Evolutionary conservation across 306 rosid genomes (phyloP).

Genomic region (cucumber (Cucumis sativus)): DNA sequence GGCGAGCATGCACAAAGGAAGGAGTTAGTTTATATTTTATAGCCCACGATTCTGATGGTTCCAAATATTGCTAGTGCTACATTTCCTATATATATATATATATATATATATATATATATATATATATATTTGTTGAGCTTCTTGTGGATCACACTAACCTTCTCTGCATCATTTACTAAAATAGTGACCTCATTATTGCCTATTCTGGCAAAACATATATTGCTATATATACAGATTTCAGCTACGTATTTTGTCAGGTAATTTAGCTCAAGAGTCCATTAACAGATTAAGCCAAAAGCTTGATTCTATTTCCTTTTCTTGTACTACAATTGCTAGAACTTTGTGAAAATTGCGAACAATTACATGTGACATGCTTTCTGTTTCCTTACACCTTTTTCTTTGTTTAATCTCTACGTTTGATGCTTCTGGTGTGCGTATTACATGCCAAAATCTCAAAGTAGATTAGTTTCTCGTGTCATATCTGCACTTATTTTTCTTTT

Average conservation of each 20-base stretch:
- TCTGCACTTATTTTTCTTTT: neutral
- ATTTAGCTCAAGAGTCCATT: neutral
- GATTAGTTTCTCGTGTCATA: neutral
- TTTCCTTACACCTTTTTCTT: neutral
- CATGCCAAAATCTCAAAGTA: neutral
- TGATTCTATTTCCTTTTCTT: neutral
- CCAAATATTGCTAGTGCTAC: neutral
- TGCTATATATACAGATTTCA: neutral
- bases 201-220: too few relatives aligned
- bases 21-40: neutral
- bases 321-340: neutral
- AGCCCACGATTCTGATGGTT: neutral
- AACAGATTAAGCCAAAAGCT: neutral
- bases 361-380: neutral
- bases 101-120: too few relatives aligned
- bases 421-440: neutral
- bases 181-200: too few relatives aligned
- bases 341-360: neutral
- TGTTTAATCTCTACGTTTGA: neutral
- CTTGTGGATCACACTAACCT: too few relatives aligned
- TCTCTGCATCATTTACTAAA: too few relatives aligned
- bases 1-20: too few relatives aligned
- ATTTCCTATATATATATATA: too few relatives aligned
- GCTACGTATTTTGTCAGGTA: neutral
- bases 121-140: too few relatives aligned